Evolutionary conservation across 2,329 filamentous ascomycete genomes (phyloP).

Genomic region (Neoarthrinium moseri): DNA sequence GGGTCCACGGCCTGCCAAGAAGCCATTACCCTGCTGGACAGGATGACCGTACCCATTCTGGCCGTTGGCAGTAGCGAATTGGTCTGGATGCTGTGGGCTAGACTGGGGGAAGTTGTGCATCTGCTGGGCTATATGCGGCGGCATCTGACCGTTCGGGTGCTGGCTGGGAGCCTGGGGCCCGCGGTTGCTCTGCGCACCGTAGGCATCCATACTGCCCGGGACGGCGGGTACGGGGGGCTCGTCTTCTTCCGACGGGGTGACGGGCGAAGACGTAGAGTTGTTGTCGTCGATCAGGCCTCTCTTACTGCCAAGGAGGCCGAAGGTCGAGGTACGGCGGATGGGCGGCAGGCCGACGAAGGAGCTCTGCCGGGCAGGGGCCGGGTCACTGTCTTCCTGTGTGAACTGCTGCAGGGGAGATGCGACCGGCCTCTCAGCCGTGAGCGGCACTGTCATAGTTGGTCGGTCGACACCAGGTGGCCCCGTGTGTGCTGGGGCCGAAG

Average conservation of each 20-base stretch:
- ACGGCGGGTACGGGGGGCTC: conserved; percentile 15
- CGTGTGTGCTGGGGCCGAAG: conserved; percentile 4
- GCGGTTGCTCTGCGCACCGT: neutral
- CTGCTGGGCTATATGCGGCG: conserved; percentile 16
- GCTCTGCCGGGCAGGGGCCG: conserved; percentile 38
- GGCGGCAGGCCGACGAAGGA: conserved; percentile 59
- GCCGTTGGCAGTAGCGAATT: neutral
- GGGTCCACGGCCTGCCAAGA: neutral
- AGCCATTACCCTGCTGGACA: conserved; percentile 14
- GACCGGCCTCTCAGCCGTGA: conserved; percentile 20
- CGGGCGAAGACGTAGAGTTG: conserved; percentile 21
- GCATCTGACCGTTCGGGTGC: neutral
- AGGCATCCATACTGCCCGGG: conserved; percentile 1
- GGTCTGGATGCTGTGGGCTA: conserved; percentile 13
- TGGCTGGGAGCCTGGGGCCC: conserved; percentile 4
- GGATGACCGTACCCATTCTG: conserved; percentile 13
- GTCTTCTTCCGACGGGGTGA: conserved; percentile 19
- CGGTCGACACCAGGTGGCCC: conserved; percentile 4
- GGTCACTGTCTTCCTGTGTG: conserved; percentile 15
- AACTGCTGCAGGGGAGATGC: conserved; percentile 15
- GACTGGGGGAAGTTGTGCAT: too few relatives aligned
- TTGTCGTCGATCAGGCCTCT: conserved; percentile 36
- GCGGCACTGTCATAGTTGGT: conserved; percentile 23
- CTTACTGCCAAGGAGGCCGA: conserved; percentile 37
- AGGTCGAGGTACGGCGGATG: conserved; percentile 57